Conservation (phyloP, 1,284 basidiomycete species). For the Leccinum ponderosum region DNA sequence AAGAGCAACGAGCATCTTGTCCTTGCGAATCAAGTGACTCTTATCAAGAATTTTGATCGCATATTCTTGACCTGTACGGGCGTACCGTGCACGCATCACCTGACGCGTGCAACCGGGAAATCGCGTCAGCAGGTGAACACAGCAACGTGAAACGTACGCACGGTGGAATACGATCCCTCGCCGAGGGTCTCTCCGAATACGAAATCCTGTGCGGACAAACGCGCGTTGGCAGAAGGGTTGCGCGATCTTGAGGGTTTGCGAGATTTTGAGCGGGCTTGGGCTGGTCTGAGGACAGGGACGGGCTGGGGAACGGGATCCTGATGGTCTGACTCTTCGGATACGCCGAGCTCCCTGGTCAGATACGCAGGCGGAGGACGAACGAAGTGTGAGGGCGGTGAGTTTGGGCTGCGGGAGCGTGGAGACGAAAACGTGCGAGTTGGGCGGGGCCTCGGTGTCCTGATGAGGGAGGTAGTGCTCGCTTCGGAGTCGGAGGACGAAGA, state of each 20-base stretch:
- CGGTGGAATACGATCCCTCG: conserved; percentile 80
- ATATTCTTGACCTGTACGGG: conserved; percentile 60
- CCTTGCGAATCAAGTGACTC: conserved; percentile 65
- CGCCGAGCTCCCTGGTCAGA: conserved; percentile 58
- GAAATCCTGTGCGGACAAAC: conserved; percentile 60
- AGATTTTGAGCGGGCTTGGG: conserved; percentile 34
- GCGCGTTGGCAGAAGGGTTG: conserved; percentile 49
- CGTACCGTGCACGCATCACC: conserved; percentile 62
- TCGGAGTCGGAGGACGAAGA: conserved; percentile 66
- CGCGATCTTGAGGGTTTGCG: conserved; percentile 42
- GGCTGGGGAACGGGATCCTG: conserved; percentile 17
- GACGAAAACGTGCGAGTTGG: conserved; percentile 67
- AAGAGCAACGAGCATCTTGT: conserved; percentile 63
- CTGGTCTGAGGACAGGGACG: background rate
- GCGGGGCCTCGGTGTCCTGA: conserved; percentile 51
- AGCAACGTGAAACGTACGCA: conserved; percentile 36
- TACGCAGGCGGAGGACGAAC: conserved; percentile 54
- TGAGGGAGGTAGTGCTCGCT: conserved; percentile 44
- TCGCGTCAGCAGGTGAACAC: background rate
- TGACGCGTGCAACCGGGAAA: conserved; percentile 26
- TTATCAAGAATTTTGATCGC: conserved; percentile 82
- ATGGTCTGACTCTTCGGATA: conserved; percentile 35
- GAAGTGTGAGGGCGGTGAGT: conserved; percentile 46
- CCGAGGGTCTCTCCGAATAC: conserved; percentile 69
- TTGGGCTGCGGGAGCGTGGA: conserved; percentile 57